Evolutionary conservation across 176 grass and related monocot genomes (phyloP).

Genomic region (Stipa capillata): DNA sequence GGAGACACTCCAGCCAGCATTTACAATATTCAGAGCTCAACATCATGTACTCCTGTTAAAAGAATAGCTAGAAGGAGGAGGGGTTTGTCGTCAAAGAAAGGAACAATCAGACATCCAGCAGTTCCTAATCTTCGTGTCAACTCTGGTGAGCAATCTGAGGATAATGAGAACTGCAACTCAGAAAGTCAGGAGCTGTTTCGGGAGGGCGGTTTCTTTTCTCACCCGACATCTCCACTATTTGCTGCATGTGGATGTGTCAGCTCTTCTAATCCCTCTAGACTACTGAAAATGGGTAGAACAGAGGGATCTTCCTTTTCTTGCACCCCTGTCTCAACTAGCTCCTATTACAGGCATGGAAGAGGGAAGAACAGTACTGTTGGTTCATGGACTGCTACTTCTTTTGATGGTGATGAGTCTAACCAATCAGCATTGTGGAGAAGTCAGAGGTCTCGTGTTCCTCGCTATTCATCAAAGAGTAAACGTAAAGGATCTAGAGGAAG

Average conservation of each 20-base stretch:
- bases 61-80: constrained; percentile 51
- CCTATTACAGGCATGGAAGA: constrained; percentile 59
- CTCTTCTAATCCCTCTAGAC: constrained; percentile 61
- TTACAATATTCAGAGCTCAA: constrained; percentile 35
- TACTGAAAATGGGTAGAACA: constrained; percentile 46
- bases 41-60: constrained; percentile 41
- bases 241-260: constrained; percentile 65
- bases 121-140: constrained; percentile 39
- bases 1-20: constrained; percentile 17
- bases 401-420: constrained; percentile 69
- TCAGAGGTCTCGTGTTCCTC: constrained; percentile 48
- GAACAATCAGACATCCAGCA: constrained; percentile 21
- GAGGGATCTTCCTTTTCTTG: constrained; percentile 75
- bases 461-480: constrained; percentile 53
- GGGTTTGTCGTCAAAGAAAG: constrained; percentile 33
- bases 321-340: constrained; percentile 75
- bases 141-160: constrained; percentile 55
- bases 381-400: constrained; percentile 52
- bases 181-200: constrained; percentile 26
- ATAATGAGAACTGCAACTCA: constrained; percentile 50
- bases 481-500: constrained; percentile 24
- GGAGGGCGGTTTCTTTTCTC: constrained; percentile 26
- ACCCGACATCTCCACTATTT: constrained; percentile 52
- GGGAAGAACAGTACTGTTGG: constrained; percentile 29
- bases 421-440: constrained; percentile 46